These are phyloP conservation scores for Septoria linicola DNA, from an alignment of 2,329 filamentous ascomycete species.

Conservation along the genomic window DNA sequence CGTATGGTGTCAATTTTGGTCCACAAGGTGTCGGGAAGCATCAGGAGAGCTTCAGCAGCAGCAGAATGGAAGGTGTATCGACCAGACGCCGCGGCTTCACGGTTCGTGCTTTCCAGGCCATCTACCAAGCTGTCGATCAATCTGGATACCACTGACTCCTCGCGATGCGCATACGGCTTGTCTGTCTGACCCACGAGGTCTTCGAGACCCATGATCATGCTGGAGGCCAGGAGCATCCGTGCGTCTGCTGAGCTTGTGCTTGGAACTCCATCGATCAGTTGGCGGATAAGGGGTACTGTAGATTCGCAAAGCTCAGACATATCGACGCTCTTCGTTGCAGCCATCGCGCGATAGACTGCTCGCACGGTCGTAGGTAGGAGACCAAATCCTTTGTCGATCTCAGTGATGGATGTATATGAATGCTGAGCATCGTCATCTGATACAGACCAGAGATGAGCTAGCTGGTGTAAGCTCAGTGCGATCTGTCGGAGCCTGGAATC, in stretches of 20 bases:
- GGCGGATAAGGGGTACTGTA: background rate
- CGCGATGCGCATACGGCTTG: background rate
- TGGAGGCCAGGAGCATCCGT: background rate
- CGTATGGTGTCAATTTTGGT: background rate
- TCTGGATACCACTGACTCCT: background rate
- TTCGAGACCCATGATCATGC: background rate
- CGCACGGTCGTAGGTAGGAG: background rate
- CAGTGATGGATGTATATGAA: background rate
- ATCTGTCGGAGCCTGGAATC: background rate
- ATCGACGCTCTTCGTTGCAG: background rate
- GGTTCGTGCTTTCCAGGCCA: background rate
- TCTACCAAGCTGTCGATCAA: background rate
- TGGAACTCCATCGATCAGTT: background rate
- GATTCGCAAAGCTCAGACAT: background rate
- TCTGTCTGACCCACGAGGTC: background rate
- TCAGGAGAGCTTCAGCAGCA: background rate
- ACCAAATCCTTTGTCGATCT: background rate
- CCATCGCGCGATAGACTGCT: background rate
- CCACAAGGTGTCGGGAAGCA: slow-evolving; percentile 1
- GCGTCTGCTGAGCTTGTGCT: background rate
- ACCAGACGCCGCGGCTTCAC: background rate
- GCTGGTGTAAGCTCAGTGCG: background rate
- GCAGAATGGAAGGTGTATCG: background rate
- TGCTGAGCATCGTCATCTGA: no score
- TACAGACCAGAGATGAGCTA: background rate